Evolutionary conservation across 2,329 filamentous ascomycete species (phyloP).

Genomic region (Sarocladium strictum): DNA sequence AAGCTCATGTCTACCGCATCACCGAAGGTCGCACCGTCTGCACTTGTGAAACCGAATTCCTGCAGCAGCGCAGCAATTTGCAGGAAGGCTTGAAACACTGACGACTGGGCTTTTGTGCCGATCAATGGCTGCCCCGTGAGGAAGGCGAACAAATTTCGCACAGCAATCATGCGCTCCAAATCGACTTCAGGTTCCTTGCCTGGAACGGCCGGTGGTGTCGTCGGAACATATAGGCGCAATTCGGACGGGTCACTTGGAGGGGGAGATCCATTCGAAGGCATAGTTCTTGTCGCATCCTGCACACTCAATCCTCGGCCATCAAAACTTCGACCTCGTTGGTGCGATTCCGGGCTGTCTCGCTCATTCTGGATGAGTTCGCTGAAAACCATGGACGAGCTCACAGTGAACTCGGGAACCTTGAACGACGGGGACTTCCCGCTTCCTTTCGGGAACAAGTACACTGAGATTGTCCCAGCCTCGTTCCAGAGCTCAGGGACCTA

Average conservation of each 20-base stretch:
- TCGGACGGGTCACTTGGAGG: conserved; percentile 34
- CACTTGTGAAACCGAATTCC: conserved; percentile 51
- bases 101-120: conserved; percentile 46
- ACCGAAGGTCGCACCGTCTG: conserved; percentile 54
- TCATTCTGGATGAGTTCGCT: conserved; percentile 46
- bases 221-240: conserved; percentile 48
- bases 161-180: conserved; percentile 50
- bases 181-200: conserved; percentile 31
- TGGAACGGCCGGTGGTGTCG: conserved; percentile 27
- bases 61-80: conserved; percentile 47
- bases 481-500: conserved; percentile 63
- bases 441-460: conserved; percentile 50
- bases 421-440: conserved; percentile 51
- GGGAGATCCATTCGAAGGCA: conserved; percentile 32
- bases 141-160: conserved; percentile 62
- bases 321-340: conserved; percentile 35
- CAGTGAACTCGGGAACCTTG: conserved; percentile 49
- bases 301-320: conserved; percentile 41
- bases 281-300: conserved; percentile 40
- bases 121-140: conserved; percentile 58
- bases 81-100: conserved; percentile 48
- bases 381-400: conserved; percentile 49
- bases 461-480: conserved; percentile 48
- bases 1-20: conserved; percentile 60
- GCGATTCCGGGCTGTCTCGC: conserved; percentile 24